phyloP scores from a whole-genome alignment of 2,329 filamentous ascomycete species.

The Sarocladium strictum region DNA sequence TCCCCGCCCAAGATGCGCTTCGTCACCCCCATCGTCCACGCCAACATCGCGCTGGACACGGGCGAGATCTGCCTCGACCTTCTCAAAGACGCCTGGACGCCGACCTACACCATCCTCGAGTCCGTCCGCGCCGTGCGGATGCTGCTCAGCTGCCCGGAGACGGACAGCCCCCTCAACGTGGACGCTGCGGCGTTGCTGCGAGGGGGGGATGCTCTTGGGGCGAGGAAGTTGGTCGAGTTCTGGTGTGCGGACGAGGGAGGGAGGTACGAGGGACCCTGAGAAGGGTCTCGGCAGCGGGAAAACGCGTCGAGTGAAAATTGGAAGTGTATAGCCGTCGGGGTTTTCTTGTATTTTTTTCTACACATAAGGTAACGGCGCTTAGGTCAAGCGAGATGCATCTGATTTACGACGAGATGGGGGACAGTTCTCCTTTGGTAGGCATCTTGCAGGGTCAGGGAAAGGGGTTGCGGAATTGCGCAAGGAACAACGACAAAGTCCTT shows the following conservation, averaged over 20 bases:
- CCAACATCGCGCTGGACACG: constrained; percentile 64
- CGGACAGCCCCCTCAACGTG: constrained; percentile 72
- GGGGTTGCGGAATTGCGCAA: too few species aligned
- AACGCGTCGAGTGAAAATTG: not conserved
- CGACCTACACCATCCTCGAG: constrained; percentile 74
- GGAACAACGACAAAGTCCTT: too few species aligned
- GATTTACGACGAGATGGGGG: too few species aligned
- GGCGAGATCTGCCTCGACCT: constrained; percentile 95
- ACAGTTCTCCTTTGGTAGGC: too few species aligned
- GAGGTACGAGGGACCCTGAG: constrained; percentile 29
- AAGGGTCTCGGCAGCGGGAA: not conserved
- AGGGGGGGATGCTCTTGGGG: constrained; percentile 61
- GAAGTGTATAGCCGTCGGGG: not conserved
- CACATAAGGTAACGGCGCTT: too few species aligned
- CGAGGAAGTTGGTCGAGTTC: constrained; percentile 64
- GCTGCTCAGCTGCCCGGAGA: constrained; percentile 57
- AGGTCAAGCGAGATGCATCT: too few species aligned
- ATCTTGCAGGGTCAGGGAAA: too few species aligned
- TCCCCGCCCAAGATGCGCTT: constrained; percentile 74
- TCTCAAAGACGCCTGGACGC: constrained; percentile 73
- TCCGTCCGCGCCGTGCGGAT: constrained; percentile 68
- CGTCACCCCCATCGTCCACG: constrained; percentile 77
- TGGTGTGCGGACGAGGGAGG: constrained; percentile 47
- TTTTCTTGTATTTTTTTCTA: not conserved
- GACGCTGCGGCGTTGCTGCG: constrained; percentile 68